These are phyloP conservation scores for Sarocladium brachiariae DNA, from an alignment of 2,329 filamentous ascomycete genomes.

Conservation along the genomic window DNA sequence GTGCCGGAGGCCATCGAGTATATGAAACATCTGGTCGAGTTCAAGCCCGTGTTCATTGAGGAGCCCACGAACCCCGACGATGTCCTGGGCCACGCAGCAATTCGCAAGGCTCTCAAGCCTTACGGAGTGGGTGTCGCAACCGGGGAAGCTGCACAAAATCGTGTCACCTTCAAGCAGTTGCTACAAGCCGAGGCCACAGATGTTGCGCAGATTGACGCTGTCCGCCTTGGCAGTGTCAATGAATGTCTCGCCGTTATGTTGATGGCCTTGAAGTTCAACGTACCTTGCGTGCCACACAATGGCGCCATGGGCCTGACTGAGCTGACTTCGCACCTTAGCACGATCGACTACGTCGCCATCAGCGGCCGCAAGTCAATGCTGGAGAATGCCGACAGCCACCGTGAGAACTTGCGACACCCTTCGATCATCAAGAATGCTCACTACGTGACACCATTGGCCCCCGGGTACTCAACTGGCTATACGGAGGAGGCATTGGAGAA, in stretches of 20 bases:
- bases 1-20: conserved; percentile 83
- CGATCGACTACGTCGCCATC: conserved; percentile 73
- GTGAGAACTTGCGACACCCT: conserved; percentile 21
- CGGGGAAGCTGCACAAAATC: conserved; percentile 93
- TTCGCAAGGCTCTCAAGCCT: conserved; percentile 71
- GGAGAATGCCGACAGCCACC: conserved; percentile 19
- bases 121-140: conserved; percentile 78
- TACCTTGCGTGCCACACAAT: conserved; percentile 83
- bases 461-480: conserved; percentile 24
- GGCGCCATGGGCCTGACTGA: conserved; percentile 87
- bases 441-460: conserved; percentile 19
- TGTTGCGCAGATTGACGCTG: conserved; percentile 85
- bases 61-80: conserved; percentile 89
- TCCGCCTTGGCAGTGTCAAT: conserved; percentile 83
- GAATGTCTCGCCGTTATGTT: conserved; percentile 86
- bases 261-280: conserved; percentile 69
- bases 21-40: conserved; percentile 75
- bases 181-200: conserved; percentile 74
- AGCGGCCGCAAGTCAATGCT: conserved; percentile 20
- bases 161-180: conserved; percentile 90
- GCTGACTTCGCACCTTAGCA: conserved; percentile 88
- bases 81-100: conserved; percentile 78
- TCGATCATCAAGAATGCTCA: conserved; percentile 19
- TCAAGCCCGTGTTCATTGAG: conserved; percentile 91
- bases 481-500: conserved; percentile 22